These are phyloP conservation scores for Lipomyces japonicus DNA, from an alignment of 805 yeast species.

Conservation along the genomic window DNA sequence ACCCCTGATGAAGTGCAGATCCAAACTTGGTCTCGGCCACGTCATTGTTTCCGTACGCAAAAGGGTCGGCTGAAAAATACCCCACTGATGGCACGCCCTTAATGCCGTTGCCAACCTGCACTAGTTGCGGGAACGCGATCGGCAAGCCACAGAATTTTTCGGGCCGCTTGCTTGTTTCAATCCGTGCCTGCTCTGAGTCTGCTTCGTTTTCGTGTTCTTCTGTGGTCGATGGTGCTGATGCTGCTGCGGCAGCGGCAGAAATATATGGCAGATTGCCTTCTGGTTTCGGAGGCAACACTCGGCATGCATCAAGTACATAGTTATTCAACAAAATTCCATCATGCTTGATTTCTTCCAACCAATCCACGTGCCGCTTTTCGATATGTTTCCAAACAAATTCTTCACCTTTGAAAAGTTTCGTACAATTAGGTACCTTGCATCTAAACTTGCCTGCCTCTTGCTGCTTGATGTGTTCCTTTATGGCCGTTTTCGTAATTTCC, in stretches of 20 bases:
- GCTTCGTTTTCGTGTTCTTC: neutral
- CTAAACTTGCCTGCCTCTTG: conserved; percentile 27
- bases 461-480: conserved; percentile 11
- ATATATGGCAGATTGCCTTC: conserved; percentile 18
- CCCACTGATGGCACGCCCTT: conserved; percentile 8
- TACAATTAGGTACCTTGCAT: conserved; percentile 27
- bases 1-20: conserved; percentile 5
- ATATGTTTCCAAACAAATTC: conserved; percentile 29
- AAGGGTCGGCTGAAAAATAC: conserved; percentile 15
- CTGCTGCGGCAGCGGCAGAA: neutral
- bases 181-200: neutral
- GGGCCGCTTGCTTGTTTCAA: neutral
- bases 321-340: conserved; percentile 15
- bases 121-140: conserved; percentile 11
- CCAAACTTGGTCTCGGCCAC: conserved; percentile 6
- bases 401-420: conserved; percentile 27
- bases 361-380: conserved; percentile 26
- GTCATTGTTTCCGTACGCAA: conserved; percentile 12
- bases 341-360: conserved; percentile 7
- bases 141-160: conserved; percentile 14
- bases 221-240: neutral
- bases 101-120: neutral
- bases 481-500: conserved; percentile 10
- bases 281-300: conserved; percentile 15
- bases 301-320: conserved; percentile 23